phyloP scores from a whole-genome alignment of 352 stramenopile genomes.

The Paralagenidium karlingii region DNA sequence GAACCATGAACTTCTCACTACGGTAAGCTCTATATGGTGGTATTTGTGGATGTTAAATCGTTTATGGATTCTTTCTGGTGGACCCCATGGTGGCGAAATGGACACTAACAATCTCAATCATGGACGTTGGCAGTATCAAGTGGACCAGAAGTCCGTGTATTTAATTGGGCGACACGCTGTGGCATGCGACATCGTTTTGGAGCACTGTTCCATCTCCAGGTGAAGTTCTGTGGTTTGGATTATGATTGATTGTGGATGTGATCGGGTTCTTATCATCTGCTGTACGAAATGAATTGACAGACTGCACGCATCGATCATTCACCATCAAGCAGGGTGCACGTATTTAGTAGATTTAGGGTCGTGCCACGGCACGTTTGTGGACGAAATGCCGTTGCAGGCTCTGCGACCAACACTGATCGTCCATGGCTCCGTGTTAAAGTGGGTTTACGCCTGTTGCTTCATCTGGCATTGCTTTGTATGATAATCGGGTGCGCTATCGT shows the following conservation, averaged over 20 bases:
- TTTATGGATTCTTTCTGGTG: background rate
- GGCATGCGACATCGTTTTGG: constrained; percentile 68
- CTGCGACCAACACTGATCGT: constrained; percentile 58
- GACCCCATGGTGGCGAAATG: background rate
- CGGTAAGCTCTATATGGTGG: constrained; percentile 12
- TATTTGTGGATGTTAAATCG: background rate
- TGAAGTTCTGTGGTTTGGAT: too few relatives aligned
- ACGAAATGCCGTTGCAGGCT: constrained; percentile 37
- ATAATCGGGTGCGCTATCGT: background rate
- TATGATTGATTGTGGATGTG: too few relatives aligned
- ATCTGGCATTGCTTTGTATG: background rate
- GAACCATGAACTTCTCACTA: constrained; percentile 62
- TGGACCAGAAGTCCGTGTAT: constrained; percentile 66
- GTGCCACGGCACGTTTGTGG: constrained; percentile 64
- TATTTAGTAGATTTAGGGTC: constrained; percentile 73
- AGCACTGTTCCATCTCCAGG: constrained; percentile 73
- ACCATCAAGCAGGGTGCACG: constrained; percentile 57
- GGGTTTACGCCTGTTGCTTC: background rate
- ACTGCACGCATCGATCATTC: constrained; percentile 56
- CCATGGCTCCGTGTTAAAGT: constrained; percentile 45
- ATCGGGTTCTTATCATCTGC: too few relatives aligned
- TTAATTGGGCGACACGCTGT: constrained; percentile 61
- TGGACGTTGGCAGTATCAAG: constrained; percentile 50
- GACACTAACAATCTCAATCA: too few relatives aligned
- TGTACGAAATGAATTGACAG: constrained; percentile 6